Evolutionary conservation across 2,329 filamentous ascomycete species (phyloP).

Genomic region (Scolecobasidium constrictum): DNA sequence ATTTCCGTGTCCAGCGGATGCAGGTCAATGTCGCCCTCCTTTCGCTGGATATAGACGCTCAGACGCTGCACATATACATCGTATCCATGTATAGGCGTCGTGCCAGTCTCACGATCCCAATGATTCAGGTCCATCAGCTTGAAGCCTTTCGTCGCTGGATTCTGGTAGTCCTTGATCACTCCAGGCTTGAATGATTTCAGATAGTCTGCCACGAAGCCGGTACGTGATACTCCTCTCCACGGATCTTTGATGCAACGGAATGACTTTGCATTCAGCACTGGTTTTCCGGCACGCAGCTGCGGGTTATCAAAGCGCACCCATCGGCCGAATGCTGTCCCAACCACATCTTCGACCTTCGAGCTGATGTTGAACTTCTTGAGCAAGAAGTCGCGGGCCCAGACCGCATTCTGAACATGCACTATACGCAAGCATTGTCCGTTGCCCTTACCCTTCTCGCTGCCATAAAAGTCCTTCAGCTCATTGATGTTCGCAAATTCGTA

Average conservation of each 20-base stretch:
- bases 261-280: constrained; percentile 39
- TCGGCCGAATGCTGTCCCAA: constrained; percentile 38
- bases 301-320: constrained; percentile 39
- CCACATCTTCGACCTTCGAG: constrained; percentile 31
- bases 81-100: constrained; percentile 29
- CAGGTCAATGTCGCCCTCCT: constrained; percentile 11
- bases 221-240: constrained; percentile 38
- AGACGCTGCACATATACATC: constrained; percentile 41
- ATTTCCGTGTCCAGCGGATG: constrained; percentile 26
- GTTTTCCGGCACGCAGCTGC: constrained; percentile 37
- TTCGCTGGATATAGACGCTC: constrained; percentile 40
- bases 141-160: constrained; percentile 15
- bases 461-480: constrained; percentile 34
- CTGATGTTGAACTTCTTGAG: constrained; percentile 43
- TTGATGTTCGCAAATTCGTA: constrained; percentile 37
- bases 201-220: constrained; percentile 42
- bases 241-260: constrained; percentile 40
- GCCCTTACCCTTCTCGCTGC: not conserved
- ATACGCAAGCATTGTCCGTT: constrained; percentile 11
- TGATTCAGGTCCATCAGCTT: constrained; percentile 42
- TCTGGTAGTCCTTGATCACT: constrained; percentile 14
- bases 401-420: constrained; percentile 41
- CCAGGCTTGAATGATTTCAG: constrained; percentile 32
- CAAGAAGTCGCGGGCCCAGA: constrained; percentile 38
- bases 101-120: constrained; percentile 32